A percentile compares a stretch with the other conserved stretches of the same genome.
phyloP scores from a whole-genome alignment of 2,329 filamentous ascomycete genomes.

The Neofusicoccum cordaticola region DNA sequence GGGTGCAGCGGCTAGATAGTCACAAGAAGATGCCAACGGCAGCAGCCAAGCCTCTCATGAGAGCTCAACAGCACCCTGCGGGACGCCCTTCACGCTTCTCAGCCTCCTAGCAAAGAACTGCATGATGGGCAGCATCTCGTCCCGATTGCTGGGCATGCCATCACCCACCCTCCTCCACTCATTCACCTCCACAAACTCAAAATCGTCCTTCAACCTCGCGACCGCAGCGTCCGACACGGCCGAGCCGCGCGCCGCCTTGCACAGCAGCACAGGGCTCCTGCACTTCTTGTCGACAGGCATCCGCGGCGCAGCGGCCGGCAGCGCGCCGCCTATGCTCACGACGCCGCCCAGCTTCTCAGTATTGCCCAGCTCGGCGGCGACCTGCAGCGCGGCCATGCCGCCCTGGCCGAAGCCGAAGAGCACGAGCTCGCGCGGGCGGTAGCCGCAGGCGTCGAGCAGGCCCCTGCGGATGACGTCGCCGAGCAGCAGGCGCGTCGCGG shows the following conservation, averaged over 20 bases:
- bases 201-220: slow-evolving; percentile 63
- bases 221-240: slow-evolving; percentile 63
- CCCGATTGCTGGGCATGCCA: slow-evolving; percentile 75
- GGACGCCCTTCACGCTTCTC: slow-evolving; percentile 23
- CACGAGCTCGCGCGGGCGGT: slow-evolving; percentile 48
- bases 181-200: slow-evolving; percentile 47
- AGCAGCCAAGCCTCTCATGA: not conserved
- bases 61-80: slow-evolving; percentile 7
- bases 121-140: slow-evolving; percentile 91
- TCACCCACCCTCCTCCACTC: slow-evolving; percentile 57
- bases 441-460: slow-evolving; percentile 50
- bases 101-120: slow-evolving; percentile 71
- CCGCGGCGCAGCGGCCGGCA: slow-evolving; percentile 44
- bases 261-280: slow-evolving; percentile 63
- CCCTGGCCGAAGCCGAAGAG: slow-evolving; percentile 59
- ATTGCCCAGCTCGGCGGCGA: slow-evolving; percentile 34
- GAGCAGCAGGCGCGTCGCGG: slow-evolving; percentile 39
- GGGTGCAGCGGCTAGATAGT: too few relatives aligned
- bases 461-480: slow-evolving; percentile 44
- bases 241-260: slow-evolving; percentile 50
- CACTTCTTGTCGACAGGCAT: slow-evolving; percentile 47
- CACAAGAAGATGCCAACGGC: too few relatives aligned
- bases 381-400: slow-evolving; percentile 53
- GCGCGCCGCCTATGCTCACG: slow-evolving; percentile 60
- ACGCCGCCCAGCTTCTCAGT: slow-evolving; percentile 54